Conservation (phyloP, 345 rosid genomes). For the Syzygium jambos region DNA sequence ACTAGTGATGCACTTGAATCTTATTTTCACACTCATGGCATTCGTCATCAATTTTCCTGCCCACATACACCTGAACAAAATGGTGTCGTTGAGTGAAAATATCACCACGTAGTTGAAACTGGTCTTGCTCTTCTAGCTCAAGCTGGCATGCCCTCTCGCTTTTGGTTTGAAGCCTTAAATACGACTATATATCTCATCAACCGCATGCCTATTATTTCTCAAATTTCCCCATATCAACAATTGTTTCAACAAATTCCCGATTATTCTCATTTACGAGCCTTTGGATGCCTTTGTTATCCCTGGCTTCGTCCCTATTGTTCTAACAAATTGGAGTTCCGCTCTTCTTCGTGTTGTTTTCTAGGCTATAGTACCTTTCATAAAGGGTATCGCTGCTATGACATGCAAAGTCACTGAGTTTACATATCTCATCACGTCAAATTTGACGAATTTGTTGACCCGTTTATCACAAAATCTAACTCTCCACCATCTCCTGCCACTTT, state of each 20-base stretch:
- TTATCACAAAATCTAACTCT: neutral
- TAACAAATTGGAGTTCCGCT: neutral
- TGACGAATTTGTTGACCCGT: neutral
- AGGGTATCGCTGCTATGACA: neutral
- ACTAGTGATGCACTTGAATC: neutral
- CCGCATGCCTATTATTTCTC: neutral
- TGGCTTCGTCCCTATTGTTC: neutral
- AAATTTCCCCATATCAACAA: neutral
- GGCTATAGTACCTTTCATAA: neutral
- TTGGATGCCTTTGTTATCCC: neutral
- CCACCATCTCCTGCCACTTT: neutral
- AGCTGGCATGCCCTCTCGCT: neutral
- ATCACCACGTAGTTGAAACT: neutral
- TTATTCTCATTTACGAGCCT: neutral
- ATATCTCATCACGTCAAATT: neutral
- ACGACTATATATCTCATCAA: neutral
- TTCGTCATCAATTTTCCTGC: neutral
- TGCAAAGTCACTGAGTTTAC: neutral
- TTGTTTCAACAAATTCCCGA: neutral
- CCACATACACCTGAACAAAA: neutral
- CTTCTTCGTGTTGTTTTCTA: neutral
- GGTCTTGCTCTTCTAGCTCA: neutral
- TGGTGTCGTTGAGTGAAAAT: neutral
- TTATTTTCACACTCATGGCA: neutral
- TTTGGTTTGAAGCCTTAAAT: neutral